Evolutionary conservation across 306 rosid species (phyloP).

Genomic region (Hylodesmum podocarpum): DNA sequence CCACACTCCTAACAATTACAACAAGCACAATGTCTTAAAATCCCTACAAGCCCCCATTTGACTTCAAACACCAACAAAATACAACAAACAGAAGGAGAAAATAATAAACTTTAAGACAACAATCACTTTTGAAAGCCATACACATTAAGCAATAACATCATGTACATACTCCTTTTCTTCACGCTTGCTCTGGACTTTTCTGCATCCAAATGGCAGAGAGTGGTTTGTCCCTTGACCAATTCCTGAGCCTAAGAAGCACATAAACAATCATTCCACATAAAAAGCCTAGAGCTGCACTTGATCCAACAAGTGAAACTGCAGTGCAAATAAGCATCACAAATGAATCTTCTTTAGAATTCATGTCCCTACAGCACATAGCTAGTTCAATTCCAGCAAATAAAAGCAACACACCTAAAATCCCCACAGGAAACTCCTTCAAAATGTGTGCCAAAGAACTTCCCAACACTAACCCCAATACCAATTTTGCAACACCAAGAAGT

Average conservation of each 20-base stretch:
- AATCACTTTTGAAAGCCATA: neutral
- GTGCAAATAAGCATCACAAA: constrained; percentile 33
- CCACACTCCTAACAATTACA: neutral
- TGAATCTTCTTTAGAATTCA: constrained; percentile 33
- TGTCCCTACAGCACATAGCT: constrained; percentile 37
- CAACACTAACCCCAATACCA: constrained; percentile 28
- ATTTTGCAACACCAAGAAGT: constrained; percentile 17
- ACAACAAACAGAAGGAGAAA: neutral
- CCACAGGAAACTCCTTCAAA: constrained; percentile 26
- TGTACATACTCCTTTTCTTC: neutral
- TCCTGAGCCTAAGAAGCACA: constrained; percentile 28
- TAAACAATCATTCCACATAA: constrained; percentile 28
- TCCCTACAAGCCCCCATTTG: neutral
- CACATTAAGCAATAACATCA: neutral
- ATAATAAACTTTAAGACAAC: neutral
- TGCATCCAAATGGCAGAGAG: constrained; percentile 35
- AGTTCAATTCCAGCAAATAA: constrained; percentile 38
- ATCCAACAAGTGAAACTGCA: constrained; percentile 36
- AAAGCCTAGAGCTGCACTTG: constrained; percentile 44
- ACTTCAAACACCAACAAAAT: neutral
- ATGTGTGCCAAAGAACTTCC: constrained; percentile 35
- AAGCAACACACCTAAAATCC: constrained; percentile 29
- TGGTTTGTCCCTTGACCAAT: constrained; percentile 28
- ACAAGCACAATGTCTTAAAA: neutral
- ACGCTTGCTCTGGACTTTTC: neutral